Evolutionary conservation across 2,329 filamentous ascomycete genomes (phyloP).

Genomic region (Talaromyces atroroseus): DNA sequence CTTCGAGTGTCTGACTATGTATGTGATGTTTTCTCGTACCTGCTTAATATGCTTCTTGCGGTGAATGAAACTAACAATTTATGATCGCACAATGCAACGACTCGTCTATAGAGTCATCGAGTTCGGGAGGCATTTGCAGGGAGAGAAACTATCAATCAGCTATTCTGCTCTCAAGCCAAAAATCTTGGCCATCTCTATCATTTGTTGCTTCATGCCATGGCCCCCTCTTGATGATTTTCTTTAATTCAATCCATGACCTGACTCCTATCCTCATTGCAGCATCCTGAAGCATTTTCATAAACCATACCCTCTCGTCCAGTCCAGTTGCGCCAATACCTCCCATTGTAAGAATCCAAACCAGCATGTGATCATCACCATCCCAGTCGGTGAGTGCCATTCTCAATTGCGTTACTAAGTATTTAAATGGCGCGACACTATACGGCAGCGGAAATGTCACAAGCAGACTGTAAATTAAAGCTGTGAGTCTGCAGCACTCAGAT

Average conservation of each 20-base stretch:
- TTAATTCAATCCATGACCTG: not conserved
- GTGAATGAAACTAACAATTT: no score
- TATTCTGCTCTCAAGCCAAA: constrained; percentile 1
- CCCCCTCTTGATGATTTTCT: not conserved
- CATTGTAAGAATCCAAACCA: not conserved
- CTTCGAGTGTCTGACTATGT: no score
- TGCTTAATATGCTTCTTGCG: no score
- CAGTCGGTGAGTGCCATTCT: not conserved
- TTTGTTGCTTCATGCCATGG: constrained; percentile 1
- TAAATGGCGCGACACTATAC: constrained; percentile 6
- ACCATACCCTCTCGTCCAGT: not conserved
- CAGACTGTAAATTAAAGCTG: not conserved
- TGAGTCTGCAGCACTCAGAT: constrained; percentile 3
- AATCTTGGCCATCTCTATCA: not conserved
- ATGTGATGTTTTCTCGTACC: no score
- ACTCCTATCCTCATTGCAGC: not conserved
- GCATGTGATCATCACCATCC: not conserved
- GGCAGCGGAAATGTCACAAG: constrained; percentile 3
- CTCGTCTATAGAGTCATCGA: no score
- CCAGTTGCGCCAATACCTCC: not conserved
- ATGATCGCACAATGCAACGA: no score
- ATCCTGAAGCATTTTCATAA: constrained; percentile 1
- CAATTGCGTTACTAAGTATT: not conserved
- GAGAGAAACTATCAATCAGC: not conserved
- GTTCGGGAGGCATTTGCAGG: no score